Base-by-base conservation (phyloP, 2,329 filamentous ascomycete genomes). In the Trichoderma endophyticum region DNA sequence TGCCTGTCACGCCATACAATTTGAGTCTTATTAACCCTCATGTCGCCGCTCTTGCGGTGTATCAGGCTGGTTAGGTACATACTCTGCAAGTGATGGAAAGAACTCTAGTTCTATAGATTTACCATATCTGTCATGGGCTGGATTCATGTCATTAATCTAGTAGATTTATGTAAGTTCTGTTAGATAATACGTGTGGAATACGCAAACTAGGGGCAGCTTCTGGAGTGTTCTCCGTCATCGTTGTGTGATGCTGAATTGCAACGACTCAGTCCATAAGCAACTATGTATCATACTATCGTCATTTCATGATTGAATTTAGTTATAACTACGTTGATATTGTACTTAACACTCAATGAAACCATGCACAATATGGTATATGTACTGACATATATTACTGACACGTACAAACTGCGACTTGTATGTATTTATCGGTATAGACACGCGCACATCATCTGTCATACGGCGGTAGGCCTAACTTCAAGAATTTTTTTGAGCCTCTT, bases 1-100 rank as follows among this genome's bases (percentile, higher is more conserved):
- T 90, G 0, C 89, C 84, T 73, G 85, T 95, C 3, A 95, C 93
- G 8, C 91, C 93, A 0, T 95, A 93, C 81, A 96, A 96, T 78
- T 72, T 95, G 72, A 88, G 84, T 28, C 85, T 88, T 85, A 84
- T 95, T 24, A 95, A 96, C 75, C 89, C 92, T 0, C 92, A 94
- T 76, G 90, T 96, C 43, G 88, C 89, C 71, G 93, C 93, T 26
- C 84, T 94, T 69, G 91, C 89, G 68, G 78, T 96, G 48, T 96
- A 95, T 9, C 66, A 70, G 36, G 66, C 66, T 14, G 66, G 66
- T 21, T 70, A 54, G 32, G 2, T 26, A n/a, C n/a, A n/a, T n/a
- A 21, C 11, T 28, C 15, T 26, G 4, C 26, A 18, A 26, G 18
- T 21, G 3, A 30, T 11, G 28, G 18, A 48, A 48, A 32, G 0